These are phyloP conservation scores for Aleurites moluccanus DNA, from an alignment of 441 rosid genomes.

Conservation along the genomic window DNA sequence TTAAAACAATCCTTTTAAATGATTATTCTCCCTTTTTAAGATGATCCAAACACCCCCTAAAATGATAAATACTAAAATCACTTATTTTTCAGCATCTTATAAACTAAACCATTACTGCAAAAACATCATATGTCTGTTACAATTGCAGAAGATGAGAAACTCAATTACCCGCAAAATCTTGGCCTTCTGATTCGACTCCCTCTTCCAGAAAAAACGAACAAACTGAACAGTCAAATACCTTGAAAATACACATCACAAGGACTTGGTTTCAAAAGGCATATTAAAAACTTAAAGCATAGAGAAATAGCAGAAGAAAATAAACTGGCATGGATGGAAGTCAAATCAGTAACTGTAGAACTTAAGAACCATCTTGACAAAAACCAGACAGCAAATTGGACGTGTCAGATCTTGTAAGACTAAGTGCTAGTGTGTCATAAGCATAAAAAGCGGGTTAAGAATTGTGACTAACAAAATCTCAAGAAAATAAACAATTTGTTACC, in stretches of 20 bases:
- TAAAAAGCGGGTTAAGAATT: neutral
- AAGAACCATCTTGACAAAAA: neutral
- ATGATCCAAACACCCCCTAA: too few species aligned
- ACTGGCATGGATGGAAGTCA: neutral
- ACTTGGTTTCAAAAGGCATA: neutral
- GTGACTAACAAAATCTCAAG: neutral
- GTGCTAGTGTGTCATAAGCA: neutral
- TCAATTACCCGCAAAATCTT: conserved; percentile 81
- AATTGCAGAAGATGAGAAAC: conserved; percentile 10
- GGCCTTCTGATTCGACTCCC: conserved; percentile 98
- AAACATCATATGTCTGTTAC: neutral
- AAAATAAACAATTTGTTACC: conserved; percentile 34
- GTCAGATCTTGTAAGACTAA: neutral
- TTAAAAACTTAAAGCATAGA: conserved; percentile 4
- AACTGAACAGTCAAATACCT: conserved; percentile 98
- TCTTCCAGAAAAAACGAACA: conserved; percentile 99
- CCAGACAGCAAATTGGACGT: neutral
- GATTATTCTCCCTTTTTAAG: too few species aligned
- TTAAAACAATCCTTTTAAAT: too few species aligned
- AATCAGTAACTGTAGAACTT: neutral
- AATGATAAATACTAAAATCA: neutral
- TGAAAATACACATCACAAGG: conserved; percentile 7
- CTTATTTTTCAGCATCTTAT: neutral
- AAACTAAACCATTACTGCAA: neutral
- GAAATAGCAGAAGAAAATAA: neutral